Conservation (phyloP, 805 yeast genomes). For the Candida wancherniae region DNA sequence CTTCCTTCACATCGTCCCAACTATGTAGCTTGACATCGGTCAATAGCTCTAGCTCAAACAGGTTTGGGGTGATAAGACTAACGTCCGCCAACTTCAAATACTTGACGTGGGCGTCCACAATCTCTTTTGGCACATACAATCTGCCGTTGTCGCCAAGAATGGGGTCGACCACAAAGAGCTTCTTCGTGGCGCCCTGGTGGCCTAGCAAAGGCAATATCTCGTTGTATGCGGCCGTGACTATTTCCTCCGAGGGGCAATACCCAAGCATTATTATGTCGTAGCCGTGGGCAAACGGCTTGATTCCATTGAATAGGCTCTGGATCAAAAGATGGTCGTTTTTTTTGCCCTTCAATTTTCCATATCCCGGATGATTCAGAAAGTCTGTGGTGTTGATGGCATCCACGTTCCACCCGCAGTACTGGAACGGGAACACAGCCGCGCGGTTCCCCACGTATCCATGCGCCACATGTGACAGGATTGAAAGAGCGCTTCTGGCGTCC, state of each 20-base stretch:
- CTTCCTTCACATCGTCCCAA: constrained; percentile 30
- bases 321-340: constrained; percentile 42
- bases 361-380: constrained; percentile 19
- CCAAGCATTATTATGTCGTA: constrained; percentile 77
- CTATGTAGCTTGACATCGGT: constrained; percentile 43
- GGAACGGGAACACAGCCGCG: constrained; percentile 16
- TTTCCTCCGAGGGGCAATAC: constrained; percentile 59
- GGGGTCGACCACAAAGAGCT: constrained; percentile 76
- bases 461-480: constrained; percentile 17
- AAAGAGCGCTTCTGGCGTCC: no score
- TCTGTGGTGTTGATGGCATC: constrained; percentile 17
- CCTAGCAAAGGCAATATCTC: constrained; percentile 33
- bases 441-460: constrained; percentile 20
- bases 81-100: constrained; percentile 54
- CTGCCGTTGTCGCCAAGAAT: constrained; percentile 88
- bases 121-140: constrained; percentile 62
- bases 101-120: constrained; percentile 48
- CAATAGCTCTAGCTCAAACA: constrained; percentile 78
- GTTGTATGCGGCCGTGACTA: constrained; percentile 46
- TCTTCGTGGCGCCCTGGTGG: constrained; percentile 22
- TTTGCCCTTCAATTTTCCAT: constrained; percentile 21
- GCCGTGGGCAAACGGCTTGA: constrained; percentile 30
- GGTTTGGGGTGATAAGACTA: constrained; percentile 77
- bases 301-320: constrained; percentile 49
- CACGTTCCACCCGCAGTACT: constrained; percentile 18